Conservation (phyloP, 2,329 filamentous ascomycete genomes). For the Bipolaris oryzae region DNA sequence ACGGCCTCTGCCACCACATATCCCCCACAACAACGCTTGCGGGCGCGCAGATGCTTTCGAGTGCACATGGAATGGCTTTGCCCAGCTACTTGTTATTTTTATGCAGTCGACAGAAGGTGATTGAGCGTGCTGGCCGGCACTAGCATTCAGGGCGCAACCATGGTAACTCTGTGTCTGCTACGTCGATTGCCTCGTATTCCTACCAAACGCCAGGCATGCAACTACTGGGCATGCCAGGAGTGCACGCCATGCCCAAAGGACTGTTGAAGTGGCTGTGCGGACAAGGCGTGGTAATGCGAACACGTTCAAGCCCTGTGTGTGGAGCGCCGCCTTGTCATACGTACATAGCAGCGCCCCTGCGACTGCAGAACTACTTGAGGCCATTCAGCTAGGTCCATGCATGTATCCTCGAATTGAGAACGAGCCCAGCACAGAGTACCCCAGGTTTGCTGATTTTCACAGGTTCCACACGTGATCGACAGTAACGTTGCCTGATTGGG, state of each 20-base stretch:
- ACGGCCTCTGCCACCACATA: neutral
- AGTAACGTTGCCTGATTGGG: neutral
- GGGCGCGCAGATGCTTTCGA: neutral
- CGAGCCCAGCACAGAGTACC: slow-evolving; percentile 8
- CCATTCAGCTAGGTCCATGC: neutral
- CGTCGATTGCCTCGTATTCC: neutral
- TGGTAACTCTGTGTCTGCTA: neutral
- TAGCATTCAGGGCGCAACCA: neutral
- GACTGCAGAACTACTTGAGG: neutral
- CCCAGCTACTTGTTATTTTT: neutral
- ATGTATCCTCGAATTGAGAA: slow-evolving; percentile 4
- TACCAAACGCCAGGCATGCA: neutral
- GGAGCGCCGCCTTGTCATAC: neutral
- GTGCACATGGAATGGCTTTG: neutral
- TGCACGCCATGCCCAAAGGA: neutral
- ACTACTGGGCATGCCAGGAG: neutral
- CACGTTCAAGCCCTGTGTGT: neutral
- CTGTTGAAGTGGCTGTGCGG: neutral
- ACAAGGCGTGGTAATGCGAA: neutral
- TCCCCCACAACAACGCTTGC: neutral
- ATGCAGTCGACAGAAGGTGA: neutral
- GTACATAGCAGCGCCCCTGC: neutral
- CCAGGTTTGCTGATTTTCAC: slow-evolving; percentile 17
- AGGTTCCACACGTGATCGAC: slow-evolving; percentile 21
- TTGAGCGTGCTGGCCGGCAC: neutral